phyloP scores from a whole-genome alignment of 2,329 filamentous ascomycete species.

The Leptodontidium sp. region DNA sequence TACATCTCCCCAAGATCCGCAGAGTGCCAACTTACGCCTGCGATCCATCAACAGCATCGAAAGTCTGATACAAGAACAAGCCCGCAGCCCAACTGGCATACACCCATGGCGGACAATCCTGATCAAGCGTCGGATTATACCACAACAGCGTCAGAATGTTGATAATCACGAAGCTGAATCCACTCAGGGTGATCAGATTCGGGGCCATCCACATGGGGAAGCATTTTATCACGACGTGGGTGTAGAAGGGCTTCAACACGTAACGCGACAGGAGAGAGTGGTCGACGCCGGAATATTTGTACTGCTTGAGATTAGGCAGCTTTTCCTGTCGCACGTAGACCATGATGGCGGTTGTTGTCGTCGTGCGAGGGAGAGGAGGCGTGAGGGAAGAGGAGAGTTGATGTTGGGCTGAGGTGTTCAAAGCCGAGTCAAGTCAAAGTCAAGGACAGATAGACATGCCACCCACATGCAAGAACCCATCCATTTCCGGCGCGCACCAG shows the following conservation, averaged over 20 bases:
- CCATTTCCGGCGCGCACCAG: constrained; percentile 6
- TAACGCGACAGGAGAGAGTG: constrained; percentile 90
- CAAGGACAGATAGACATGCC: constrained; percentile 6
- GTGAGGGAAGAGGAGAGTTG: constrained; percentile 5
- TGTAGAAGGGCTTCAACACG: constrained; percentile 97
- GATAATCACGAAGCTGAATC: constrained; percentile 86
- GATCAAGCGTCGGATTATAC: constrained; percentile 94
- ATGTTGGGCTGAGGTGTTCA: neutral
- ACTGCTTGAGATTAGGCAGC: constrained; percentile 87
- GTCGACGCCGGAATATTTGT: constrained; percentile 95
- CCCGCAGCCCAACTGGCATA: constrained; percentile 92
- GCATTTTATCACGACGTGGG: constrained; percentile 88
- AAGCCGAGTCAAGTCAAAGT: neutral
- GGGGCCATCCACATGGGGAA: constrained; percentile 97
- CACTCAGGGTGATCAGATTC: constrained; percentile 86
- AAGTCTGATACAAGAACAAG: constrained; percentile 96
- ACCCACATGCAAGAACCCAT: neutral
- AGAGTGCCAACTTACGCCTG: constrained; percentile 74
- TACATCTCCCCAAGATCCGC: neutral
- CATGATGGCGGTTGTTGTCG: constrained; percentile 61
- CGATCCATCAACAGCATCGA: constrained; percentile 94
- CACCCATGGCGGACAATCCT: constrained; percentile 94
- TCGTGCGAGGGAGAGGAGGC: neutral
- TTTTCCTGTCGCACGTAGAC: constrained; percentile 94
- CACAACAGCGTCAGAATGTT: constrained; percentile 93